Conservation (phyloP, 768 basidiomycete species). For the Rhizopogon sp. region DNA sequence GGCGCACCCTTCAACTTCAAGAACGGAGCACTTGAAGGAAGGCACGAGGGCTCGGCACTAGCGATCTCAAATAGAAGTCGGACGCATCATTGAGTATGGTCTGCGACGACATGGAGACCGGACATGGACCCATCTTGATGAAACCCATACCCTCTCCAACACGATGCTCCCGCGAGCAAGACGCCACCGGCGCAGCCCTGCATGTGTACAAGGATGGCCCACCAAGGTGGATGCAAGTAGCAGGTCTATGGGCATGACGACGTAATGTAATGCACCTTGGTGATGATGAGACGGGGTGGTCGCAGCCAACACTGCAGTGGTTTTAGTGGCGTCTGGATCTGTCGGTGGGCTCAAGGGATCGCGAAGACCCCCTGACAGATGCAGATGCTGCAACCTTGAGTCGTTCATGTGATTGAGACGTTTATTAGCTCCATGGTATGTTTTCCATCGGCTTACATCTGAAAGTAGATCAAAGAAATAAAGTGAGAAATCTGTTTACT, state of each 20-base stretch:
- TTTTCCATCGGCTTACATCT: too few species aligned
- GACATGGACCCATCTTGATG: slow-evolving; percentile 74
- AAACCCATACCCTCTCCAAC: slow-evolving; percentile 66
- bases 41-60: slow-evolving; percentile 24
- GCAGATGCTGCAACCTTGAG: slow-evolving; percentile 10
- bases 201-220: slow-evolving; percentile 39
- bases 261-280: slow-evolving; percentile 29
- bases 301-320: slow-evolving; percentile 51
- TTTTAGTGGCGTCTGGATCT: slow-evolving; percentile 41
- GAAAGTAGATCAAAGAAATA: too few species aligned
- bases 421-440: too few species aligned
- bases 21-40: too few species aligned
- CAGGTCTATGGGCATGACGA: not conserved
- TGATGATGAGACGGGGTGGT: slow-evolving; percentile 61
- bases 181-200: slow-evolving; percentile 56
- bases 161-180: slow-evolving; percentile 59
- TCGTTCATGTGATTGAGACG: too few species aligned
- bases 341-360: slow-evolving; percentile 67
- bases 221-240: slow-evolving; percentile 32
- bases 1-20: slow-evolving; percentile 14
- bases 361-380: slow-evolving; percentile 47
- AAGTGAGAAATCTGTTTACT: too few species aligned
- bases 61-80: slow-evolving; percentile 39
- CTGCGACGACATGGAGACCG: slow-evolving; percentile 32
- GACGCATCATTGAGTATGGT: slow-evolving; percentile 20